Percentiles rank a stretch among this genome's conserved stretches.
Conservation (phyloP, 257 asterid species). For the Anisodus tanguticus region DNA sequence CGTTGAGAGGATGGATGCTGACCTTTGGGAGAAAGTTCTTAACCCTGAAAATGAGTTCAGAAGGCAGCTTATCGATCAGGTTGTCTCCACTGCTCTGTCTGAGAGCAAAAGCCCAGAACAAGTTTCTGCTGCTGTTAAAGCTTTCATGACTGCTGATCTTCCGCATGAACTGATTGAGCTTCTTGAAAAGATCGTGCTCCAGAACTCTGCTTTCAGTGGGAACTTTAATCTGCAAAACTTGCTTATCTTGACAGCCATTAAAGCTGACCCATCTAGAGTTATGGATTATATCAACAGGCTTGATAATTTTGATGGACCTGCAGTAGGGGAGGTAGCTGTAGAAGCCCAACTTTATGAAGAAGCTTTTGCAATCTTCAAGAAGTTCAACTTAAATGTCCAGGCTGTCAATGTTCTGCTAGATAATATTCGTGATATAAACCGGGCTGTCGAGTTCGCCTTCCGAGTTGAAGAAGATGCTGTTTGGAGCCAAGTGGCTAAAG, state of each 20-base stretch:
- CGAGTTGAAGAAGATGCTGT: constrained; percentile 99
- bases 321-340: constrained; percentile 98
- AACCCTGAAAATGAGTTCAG: constrained; percentile 96
- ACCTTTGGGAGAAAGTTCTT: constrained; percentile 94
- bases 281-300: constrained; percentile 97
- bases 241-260: constrained; percentile 95
- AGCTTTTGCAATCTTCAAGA: constrained; percentile 95
- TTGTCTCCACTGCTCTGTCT: constrained; percentile 98
- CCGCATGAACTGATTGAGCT: constrained; percentile 97
- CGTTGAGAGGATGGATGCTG: constrained; percentile 97
- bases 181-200: constrained; percentile 98
- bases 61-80: constrained; percentile 98
- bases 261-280: constrained; percentile 96
- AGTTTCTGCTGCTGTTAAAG: constrained; percentile 99
- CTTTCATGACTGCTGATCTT: constrained; percentile 99
- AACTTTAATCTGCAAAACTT: constrained; percentile 94
- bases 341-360: constrained; percentile 94
- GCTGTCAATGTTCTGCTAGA: constrained; percentile 94
- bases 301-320: constrained; percentile 98
- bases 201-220: constrained; percentile 97
- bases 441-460: constrained; percentile 96
- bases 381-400: constrained; percentile 96
- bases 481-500: constrained; percentile 99
- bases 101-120: constrained; percentile 99
- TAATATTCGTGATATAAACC: constrained; percentile 85